Base-by-base conservation (phyloP, 805 yeast species). In the Cephaloascus fragrans region DNA sequence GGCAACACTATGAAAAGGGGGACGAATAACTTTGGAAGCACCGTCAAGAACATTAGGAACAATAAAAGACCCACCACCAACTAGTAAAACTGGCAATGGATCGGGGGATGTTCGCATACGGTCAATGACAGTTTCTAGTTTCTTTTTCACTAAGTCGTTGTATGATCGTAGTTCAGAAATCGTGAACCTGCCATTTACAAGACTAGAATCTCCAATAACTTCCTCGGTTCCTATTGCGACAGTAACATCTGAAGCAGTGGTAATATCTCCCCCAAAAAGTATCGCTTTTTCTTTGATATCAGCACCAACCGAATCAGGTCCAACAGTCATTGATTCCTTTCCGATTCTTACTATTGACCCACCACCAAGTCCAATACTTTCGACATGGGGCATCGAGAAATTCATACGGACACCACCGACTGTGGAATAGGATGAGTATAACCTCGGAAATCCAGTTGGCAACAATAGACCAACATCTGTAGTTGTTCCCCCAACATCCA, bases 401-500 rank as follows among this genome's bases (percentile, higher is more conserved):
- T 67, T 70, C 62, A 65, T 69, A 39, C 69, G 50, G 4, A 71
- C 75, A 26, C 75, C 75, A 14, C 73, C 74, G 32, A 69, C 63
- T 19, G 45, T 43, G 3, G 70, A 59, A 46, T 60, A 61, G 3
- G 73, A 57, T 1, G 73, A 61, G 2, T 69, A 56, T 39, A 67
- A 73, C 19, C 73, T 50, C 4, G 75, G 76, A 48, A 68, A 70
- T 1, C 75, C 75, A 16, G 63, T 47, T 4, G 70, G 62, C 6
- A 70, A 48, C 20, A 70, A 44, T 36, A 67, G 44, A 8, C 76
- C 75, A n/a, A 68, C 71, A 47, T 70, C 75, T 5, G 73, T 54
- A 3, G 76, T 70, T 10, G 76, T 70, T 10, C 75, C 76, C n/a
- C 76, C 76, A 32, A 70, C 62, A 47, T 70, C 76, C 26, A 62